Conservation (phyloP, 805 yeast genomes). For the Brettanomyces anomalus region DNA sequence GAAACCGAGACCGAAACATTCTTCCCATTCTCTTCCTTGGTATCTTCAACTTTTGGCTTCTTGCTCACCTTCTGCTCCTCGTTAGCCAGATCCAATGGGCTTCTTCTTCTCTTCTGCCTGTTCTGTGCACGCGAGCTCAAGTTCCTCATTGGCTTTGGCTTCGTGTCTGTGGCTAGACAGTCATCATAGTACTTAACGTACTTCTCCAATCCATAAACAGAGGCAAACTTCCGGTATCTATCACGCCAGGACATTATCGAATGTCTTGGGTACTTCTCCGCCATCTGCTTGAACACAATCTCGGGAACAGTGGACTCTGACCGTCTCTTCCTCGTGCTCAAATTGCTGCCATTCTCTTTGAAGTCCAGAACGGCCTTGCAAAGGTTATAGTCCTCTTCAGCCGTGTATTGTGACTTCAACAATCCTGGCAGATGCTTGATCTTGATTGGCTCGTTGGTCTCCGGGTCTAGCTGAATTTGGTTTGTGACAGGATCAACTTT, state of each 20-base stretch:
- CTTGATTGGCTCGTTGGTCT: constrained; percentile 31
- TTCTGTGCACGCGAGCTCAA: constrained; percentile 38
- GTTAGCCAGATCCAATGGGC: neutral
- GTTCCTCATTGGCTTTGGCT: constrained; percentile 52
- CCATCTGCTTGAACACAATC: constrained; percentile 31
- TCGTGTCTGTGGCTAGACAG: constrained; percentile 27
- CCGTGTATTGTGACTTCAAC: constrained; percentile 54
- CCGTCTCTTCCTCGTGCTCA: constrained; percentile 10
- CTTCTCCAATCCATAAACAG: constrained; percentile 50
- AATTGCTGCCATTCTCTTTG: constrained; percentile 10
- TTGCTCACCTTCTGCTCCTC: too few species aligned
- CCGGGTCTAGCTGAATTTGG: constrained; percentile 31
- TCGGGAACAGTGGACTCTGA: constrained; percentile 24
- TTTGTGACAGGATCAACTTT: constrained; percentile 36
- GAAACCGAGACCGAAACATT: neutral
- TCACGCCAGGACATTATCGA: constrained; percentile 75
- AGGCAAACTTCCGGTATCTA: constrained; percentile 62
- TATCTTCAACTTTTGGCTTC: neutral
- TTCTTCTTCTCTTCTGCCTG: constrained; percentile 1
- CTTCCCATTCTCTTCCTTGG: neutral
- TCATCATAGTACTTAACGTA: constrained; percentile 46
- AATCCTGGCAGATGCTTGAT: constrained; percentile 37
- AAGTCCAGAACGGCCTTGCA: constrained; percentile 29
- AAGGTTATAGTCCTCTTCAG: constrained; percentile 58
- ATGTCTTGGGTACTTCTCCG: constrained; percentile 40